Base-by-base conservation (phyloP, 2,329 filamentous ascomycete species). In the Diaporthe eres region DNA sequence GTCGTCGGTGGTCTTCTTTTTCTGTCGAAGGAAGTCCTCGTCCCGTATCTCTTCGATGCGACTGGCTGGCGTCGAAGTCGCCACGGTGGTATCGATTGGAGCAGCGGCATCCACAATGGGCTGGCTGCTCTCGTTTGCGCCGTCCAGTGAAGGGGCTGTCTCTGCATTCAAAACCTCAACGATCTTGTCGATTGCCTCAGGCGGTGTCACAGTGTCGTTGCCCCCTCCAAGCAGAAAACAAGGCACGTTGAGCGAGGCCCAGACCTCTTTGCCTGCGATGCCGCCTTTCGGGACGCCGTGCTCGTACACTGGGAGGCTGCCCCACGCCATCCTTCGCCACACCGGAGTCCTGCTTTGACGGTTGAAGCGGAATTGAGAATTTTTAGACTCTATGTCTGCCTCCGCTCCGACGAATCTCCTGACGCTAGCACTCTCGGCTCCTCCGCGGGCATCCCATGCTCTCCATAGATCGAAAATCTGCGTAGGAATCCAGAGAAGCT, bases 261-360 rank as follows among this genome's bases (percentile, higher is more conserved):
- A 98, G 1, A 92, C 85, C 8, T 92, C 88, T 77, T 89, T 84
- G 0, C 93, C 92, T 2, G 95, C 93, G 12, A 97, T 83, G 0
- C 94, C 94, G 4, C 92, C 91, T 12, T 82, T 81, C 0, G 90
- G 84, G 37, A 87, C 82, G 1, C 89, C 90, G 10, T 87, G 81
- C 4, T 87, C 82, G 75, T 92, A 93, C 0, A 83, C 84, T 0
- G 94, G 93, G 34, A 97, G 86, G 70, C 89, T 88, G 0, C 95
- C 95, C 83, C 89, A 92, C 0, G 93, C 92, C 92, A 98, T 95
- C 53, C 95, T 91, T 78, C 94, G 91, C 90, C 94, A 98, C 0
- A 97, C 94, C 0, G 93, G 89, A 0, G 95, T 97, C 78, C 89
- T 91, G 77, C 95, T 98, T 82, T 98, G 95, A 76, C 90, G 89